Conservation (phyloP, 1,284 basidiomycete genomes). For the Microbotryomycetes sp. region DNA sequence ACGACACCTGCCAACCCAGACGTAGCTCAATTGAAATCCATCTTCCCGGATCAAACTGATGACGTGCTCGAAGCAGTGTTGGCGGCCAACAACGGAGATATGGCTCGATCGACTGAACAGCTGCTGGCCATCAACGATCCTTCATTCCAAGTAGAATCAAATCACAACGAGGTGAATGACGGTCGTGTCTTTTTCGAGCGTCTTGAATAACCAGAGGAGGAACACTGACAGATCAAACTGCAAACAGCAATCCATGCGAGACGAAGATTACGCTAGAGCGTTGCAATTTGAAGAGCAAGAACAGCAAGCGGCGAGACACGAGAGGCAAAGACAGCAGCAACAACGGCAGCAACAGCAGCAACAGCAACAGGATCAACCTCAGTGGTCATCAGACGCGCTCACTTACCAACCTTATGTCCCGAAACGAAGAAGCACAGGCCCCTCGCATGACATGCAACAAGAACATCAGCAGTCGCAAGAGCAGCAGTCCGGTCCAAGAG, state of each 20-base stretch:
- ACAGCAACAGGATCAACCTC: background rate
- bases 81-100: constrained; percentile 3
- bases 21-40: constrained; percentile 12
- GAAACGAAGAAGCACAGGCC: background rate
- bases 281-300: constrained; percentile 17
- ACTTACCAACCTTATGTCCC: constrained; percentile 26
- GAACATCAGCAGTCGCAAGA: background rate
- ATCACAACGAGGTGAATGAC: background rate
- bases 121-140: constrained; percentile 26
- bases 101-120: constrained; percentile 17
- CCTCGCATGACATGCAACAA: background rate
- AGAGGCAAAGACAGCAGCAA: background rate
- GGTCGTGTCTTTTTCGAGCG: background rate
- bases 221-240: too few relatives aligned
- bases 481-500: background rate
- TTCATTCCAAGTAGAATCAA: background rate
- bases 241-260: constrained; percentile 1
- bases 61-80: constrained; percentile 25
- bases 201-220: too few relatives aligned
- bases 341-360: background rate
- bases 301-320: background rate
- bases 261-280: background rate
- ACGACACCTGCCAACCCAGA: background rate
- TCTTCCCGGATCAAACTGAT: constrained; percentile 18
- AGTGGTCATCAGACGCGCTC: background rate